phyloP scores from a whole-genome alignment of 176 grass and related monocot genomes.

The Alopecurus myosuroides region DNA sequence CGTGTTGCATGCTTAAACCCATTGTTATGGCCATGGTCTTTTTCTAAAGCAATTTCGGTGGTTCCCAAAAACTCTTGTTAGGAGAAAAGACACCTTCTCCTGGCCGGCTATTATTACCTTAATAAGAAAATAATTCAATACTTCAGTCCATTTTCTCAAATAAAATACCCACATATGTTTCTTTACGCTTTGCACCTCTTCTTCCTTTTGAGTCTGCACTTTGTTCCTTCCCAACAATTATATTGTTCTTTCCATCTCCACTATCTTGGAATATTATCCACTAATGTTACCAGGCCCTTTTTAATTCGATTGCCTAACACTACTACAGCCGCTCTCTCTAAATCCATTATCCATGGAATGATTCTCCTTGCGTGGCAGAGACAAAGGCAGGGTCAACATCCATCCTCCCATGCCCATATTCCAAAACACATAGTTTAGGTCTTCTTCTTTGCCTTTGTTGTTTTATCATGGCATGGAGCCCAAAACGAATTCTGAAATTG shows the following conservation, averaged over 20 bases:
- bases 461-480: neutral
- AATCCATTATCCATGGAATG: neutral
- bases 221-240: neutral
- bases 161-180: no score
- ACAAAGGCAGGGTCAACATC: neutral
- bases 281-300: neutral
- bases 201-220: neutral
- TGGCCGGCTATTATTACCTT: no score
- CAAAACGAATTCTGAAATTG: neutral
- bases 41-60: neutral
- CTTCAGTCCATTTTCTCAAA: no score
- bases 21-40: neutral
- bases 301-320: neutral
- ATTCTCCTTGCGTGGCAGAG: slow-evolving; percentile 4
- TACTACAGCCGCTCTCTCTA: neutral
- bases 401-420: neutral
- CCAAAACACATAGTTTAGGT: neutral
- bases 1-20: neutral
- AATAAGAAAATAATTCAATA: no score
- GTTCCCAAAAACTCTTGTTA: no score
- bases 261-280: neutral
- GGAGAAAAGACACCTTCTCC: no score
- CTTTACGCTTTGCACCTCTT: no score
- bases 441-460: neutral
- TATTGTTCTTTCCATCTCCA: neutral